Evolutionary conservation across 768 basidiomycete genomes (phyloP).

Genomic region (Rhodotorula kratochvilovae): DNA sequence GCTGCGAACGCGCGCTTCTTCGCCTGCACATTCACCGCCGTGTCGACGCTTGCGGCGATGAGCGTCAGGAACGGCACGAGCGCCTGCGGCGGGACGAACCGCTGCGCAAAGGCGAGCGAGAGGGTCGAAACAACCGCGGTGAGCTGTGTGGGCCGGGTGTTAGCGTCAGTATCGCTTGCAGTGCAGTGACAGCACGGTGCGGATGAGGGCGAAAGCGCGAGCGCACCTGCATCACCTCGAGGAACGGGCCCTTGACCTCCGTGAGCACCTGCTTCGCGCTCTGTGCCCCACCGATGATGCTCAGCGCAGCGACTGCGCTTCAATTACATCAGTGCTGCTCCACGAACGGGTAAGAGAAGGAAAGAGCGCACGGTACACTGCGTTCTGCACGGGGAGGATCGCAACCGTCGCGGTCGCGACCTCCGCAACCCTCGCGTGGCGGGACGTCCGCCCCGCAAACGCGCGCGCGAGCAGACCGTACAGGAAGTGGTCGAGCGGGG

Average conservation of each 20-base stretch:
- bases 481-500: slow-evolving; percentile 6
- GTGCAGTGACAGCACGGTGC: not conserved
- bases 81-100: not conserved
- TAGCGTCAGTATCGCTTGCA: too few species aligned
- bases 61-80: slow-evolving; percentile 3
- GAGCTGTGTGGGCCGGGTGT: not conserved
- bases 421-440: not conserved
- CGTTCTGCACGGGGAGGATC: slow-evolving; percentile 7
- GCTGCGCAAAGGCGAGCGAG: not conserved
- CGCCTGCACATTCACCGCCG: not conserved
- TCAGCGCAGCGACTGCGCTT: slow-evolving; percentile 3
- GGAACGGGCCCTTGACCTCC: not conserved
- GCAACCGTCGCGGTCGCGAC: not conserved
- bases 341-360: too few species aligned
- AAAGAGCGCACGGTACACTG: not conserved
- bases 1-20: slow-evolving; percentile 1
- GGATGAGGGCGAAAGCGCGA: too few species aligned
- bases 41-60: not conserved
- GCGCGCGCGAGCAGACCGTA: not conserved
- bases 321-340: too few species aligned
- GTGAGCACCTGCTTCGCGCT: not conserved
- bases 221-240: slow-evolving; percentile 1
- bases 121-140: not conserved
- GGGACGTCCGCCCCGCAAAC: not conserved
- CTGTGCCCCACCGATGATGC: not conserved